Conservation (phyloP, 495 filamentous ascomycete genomes). For the Trichoderma virens region DNA sequence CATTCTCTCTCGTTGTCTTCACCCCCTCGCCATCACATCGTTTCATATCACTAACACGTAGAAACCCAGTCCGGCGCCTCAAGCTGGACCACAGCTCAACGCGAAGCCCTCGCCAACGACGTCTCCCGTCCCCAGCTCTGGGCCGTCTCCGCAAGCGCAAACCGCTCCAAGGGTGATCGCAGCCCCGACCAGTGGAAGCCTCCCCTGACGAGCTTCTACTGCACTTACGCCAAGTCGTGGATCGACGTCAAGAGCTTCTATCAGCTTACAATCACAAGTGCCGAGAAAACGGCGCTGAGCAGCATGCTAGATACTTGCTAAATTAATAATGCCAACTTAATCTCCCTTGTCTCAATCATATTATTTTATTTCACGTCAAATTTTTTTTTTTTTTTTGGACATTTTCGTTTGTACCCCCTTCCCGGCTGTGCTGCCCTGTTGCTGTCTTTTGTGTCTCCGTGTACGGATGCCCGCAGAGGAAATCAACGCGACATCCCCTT, state of each 20-base stretch:
- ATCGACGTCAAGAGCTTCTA: slow-evolving; percentile 61
- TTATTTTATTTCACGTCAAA: neutral
- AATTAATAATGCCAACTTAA: too few species aligned
- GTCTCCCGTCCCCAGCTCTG: slow-evolving; percentile 60
- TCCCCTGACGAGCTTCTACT: slow-evolving; percentile 56
- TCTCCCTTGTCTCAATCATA: too few species aligned
- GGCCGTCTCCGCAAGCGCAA: slow-evolving; percentile 68
- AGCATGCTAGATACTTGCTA: slow-evolving; percentile 61
- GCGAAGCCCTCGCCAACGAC: slow-evolving; percentile 66
- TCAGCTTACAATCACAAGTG: slow-evolving; percentile 46
- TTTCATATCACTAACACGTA: neutral
- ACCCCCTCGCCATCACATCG: neutral
- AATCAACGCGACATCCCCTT: too few species aligned
- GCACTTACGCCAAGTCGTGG: slow-evolving; percentile 67
- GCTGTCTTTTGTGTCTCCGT: too few species aligned
- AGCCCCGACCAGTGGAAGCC: slow-evolving; percentile 71
- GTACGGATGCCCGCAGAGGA: too few species aligned
- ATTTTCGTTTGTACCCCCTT: too few species aligned
- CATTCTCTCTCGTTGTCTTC: neutral
- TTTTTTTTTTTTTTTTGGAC: neutral
- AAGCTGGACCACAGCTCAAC: slow-evolving; percentile 52
- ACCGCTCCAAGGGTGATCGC: slow-evolving; percentile 59
- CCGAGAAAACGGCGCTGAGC: slow-evolving; percentile 55
- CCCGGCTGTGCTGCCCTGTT: too few species aligned
- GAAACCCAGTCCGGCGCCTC: slow-evolving; percentile 40